Conservation (phyloP, 495 filamentous ascomycete species). For the Immersiella caudata region DNA sequence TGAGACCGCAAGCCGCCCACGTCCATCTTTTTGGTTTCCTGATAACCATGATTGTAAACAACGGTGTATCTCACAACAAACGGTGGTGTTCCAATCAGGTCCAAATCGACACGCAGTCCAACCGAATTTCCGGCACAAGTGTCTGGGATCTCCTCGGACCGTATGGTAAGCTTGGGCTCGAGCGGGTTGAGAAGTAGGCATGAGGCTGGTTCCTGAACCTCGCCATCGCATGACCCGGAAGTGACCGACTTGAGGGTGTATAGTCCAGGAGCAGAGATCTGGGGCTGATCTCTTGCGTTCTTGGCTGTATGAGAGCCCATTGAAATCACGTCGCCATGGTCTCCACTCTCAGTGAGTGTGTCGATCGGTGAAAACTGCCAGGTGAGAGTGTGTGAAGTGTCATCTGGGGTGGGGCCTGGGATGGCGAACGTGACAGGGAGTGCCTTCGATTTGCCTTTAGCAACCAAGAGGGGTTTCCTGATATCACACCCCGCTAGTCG, state of each 20-base stretch:
- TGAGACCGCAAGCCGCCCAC: conserved; percentile 73
- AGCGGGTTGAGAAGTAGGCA: conserved; percentile 89
- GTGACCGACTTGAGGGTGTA: conserved; percentile 80
- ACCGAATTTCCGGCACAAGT: conserved; percentile 94
- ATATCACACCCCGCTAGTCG: conserved; percentile 74
- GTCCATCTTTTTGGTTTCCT: conserved; percentile 47
- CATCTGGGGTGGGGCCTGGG: conserved; percentile 57
- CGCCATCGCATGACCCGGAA: conserved; percentile 80
- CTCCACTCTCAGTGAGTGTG: conserved; percentile 63
- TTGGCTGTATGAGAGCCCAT: conserved; percentile 57
- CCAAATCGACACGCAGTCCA: conserved; percentile 81
- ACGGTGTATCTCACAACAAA: conserved; percentile 77
- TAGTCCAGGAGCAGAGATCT: conserved; percentile 75
- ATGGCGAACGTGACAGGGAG: conserved; percentile 75
- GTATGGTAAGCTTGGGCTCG: conserved; percentile 74
- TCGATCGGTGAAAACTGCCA: conserved; percentile 72
- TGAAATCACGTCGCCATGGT: conserved; percentile 58
- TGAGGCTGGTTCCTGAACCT: conserved; percentile 87
- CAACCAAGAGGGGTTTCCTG: conserved; percentile 76
- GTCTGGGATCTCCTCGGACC: conserved; percentile 79
- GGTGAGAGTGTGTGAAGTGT: conserved; percentile 60
- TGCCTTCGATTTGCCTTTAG: conserved; percentile 66
- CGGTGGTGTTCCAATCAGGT: conserved; percentile 86
- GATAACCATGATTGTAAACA: conserved; percentile 53
- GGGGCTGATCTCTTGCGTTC: conserved; percentile 50